Conservation (phyloP, 1,284 basidiomycete species). For the Microstroma glucosiphilum region DNA sequence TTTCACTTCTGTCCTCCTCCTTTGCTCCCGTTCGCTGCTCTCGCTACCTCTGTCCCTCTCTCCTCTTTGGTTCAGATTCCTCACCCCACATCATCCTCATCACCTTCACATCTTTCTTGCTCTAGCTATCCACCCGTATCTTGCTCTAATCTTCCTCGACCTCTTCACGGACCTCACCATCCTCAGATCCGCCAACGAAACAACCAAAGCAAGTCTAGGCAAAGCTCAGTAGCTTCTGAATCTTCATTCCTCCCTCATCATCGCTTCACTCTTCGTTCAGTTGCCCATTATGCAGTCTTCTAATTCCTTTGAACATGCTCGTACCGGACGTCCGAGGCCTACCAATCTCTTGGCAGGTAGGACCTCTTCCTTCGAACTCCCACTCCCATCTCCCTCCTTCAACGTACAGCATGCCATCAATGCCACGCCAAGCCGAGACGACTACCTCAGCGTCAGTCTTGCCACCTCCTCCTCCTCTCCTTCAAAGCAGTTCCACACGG, state of each 20-base stretch:
- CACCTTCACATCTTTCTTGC: too few relatives aligned
- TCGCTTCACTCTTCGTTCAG: background rate
- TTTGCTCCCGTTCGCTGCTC: too few relatives aligned
- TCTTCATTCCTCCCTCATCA: background rate
- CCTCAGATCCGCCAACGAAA: background rate
- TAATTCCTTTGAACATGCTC: background rate
- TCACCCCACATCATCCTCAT: background rate
- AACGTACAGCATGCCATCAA: background rate
- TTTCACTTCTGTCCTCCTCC: background rate
- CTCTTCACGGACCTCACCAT: background rate
- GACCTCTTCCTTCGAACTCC: background rate
- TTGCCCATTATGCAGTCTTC: conserved; percentile 1
- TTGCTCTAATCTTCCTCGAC: background rate
- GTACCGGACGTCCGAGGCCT: background rate
- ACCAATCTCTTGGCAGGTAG: background rate
- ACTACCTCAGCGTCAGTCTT: background rate
- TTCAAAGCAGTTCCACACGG: background rate
- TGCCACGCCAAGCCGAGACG: background rate
- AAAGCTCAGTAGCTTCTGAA: background rate
- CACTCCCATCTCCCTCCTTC: background rate
- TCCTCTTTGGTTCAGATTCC: background rate
- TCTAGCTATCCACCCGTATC: too few relatives aligned
- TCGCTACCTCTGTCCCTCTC: too few relatives aligned
- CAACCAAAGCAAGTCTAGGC: background rate
- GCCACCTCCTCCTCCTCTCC: background rate